Percentiles rank a stretch among this genome's conserved stretches.
Evolutionary conservation across 257 asterid genomes (phyloP).

Genomic region (Plectranthus barbatus): DNA sequence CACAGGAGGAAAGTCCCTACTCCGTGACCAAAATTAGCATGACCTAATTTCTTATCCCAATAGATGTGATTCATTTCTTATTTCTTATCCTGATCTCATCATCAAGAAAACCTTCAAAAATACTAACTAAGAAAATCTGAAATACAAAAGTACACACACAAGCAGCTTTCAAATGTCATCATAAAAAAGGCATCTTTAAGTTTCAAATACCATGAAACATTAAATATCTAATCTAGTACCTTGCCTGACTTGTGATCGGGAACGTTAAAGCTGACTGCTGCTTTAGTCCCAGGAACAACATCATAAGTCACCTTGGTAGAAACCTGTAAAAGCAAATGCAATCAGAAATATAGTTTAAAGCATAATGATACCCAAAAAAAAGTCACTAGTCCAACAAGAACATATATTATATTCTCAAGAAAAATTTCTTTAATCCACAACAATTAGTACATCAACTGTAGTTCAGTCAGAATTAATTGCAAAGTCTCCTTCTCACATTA

Average conservation of each 20-base stretch:
- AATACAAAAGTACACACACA: not conserved
- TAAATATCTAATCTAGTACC: constrained; percentile 31
- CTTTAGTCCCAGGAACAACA: constrained; percentile 52
- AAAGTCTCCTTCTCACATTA: constrained; percentile 43
- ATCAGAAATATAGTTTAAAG: constrained; percentile 3
- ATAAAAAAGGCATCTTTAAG: not conserved
- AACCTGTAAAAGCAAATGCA: constrained; percentile 35
- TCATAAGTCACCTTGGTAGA: constrained; percentile 61
- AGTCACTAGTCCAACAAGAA: not conserved
- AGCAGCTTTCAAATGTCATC: too few relatives aligned
- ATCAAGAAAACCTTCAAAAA: too few relatives aligned
- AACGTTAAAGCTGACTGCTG: constrained; percentile 63
- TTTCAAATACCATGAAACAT: not conserved
- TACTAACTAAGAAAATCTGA: not conserved
- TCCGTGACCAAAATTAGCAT: too few relatives aligned
- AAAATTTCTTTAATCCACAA: not conserved
- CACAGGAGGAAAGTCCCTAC: not conserved
- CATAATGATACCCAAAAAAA: not conserved
- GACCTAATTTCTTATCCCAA: not conserved
- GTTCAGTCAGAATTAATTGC: too few relatives aligned
- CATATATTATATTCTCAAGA: not conserved
- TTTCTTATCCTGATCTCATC: too few relatives aligned
- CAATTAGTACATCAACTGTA: not conserved
- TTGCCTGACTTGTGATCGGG: constrained; percentile 89
- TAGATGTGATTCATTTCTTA: too few relatives aligned